A percentile compares a stretch with the other conserved stretches of the same genome.
Evolutionary conservation across 169 alveolate genomes (phyloP).

Genomic region (Perkinsus chesapeaki): DNA sequence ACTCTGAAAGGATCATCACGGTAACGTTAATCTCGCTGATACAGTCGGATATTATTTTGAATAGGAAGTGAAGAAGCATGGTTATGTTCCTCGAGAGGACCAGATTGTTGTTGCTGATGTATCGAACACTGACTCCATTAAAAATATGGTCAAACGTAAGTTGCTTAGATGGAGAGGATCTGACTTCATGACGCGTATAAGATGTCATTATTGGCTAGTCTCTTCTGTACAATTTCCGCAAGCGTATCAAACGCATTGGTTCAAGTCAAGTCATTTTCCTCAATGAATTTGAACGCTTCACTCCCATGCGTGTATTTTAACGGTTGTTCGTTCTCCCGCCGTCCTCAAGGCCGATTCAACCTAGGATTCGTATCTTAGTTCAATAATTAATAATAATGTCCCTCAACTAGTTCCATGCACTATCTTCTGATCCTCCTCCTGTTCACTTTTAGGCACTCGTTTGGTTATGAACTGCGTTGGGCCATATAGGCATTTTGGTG

Average conservation of each 20-base stretch:
- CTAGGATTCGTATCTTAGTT: no score
- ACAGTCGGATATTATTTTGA: not conserved
- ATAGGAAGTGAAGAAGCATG: not conserved
- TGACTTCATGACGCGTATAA: not conserved
- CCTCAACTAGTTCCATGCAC: no score
- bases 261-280: no score
- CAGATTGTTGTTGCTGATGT: not conserved
- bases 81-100: not conserved
- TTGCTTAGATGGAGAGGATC: not conserved
- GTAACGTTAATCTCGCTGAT: not conserved
- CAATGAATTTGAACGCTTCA: no score
- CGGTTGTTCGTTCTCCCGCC: no score
- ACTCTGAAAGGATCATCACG: not conserved
- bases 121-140: not conserved
- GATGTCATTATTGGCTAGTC: no score
- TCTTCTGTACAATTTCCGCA: no score
- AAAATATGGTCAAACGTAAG: not conserved
- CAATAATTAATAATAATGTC: no score
- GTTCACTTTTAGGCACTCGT: not conserved
- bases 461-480: not conserved
- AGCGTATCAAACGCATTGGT: no score
- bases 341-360: no score
- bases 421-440: no score
- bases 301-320: no score
- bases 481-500: not conserved